Evolutionary conservation across 495 filamentous ascomycete species (phyloP).

Genomic region (Talaromyces liani): DNA sequence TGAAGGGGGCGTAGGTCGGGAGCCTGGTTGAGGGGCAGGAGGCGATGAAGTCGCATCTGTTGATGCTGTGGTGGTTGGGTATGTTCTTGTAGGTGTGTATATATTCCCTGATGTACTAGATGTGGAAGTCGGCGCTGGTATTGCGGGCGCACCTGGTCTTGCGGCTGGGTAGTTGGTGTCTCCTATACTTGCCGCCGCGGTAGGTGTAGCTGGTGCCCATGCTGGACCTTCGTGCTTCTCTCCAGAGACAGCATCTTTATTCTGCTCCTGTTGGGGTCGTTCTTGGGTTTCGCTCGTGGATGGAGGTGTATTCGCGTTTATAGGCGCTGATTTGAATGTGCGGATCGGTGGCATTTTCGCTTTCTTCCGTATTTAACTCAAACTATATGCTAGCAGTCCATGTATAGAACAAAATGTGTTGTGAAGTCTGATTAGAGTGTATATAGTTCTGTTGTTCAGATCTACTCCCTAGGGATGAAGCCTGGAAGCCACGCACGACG

Average conservation of each 20-base stretch:
- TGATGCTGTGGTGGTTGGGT: constrained; percentile 15
- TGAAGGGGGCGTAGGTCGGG: constrained; percentile 30
- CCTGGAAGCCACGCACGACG: background rate
- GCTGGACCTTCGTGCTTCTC: constrained; percentile 1
- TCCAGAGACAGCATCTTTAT: background rate
- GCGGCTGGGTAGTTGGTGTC: background rate
- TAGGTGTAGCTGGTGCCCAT: constrained; percentile 11
- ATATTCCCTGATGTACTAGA: constrained; percentile 14
- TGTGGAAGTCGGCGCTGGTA: constrained; percentile 17
- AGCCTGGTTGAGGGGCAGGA: constrained; percentile 56
- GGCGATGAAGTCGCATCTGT: constrained; percentile 24
- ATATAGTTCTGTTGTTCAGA: background rate
- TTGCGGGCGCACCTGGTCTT: constrained; percentile 12
- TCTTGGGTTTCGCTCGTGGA: constrained; percentile 5
- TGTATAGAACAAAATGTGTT: no score
- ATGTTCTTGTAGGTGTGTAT: constrained; percentile 24
- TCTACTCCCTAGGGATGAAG: constrained; percentile 2
- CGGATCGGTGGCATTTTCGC: constrained; percentile 27
- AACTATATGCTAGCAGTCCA: background rate
- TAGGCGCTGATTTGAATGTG: constrained; percentile 52
- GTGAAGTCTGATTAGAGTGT: background rate
- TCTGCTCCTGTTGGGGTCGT: background rate
- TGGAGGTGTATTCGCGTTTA: constrained; percentile 27
- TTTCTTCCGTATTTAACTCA: background rate
- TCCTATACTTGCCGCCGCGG: constrained; percentile 9